phyloP scores from a whole-genome alignment of 2,329 filamentous ascomycete genomes.

The Ophiostoma quercus region DNA sequence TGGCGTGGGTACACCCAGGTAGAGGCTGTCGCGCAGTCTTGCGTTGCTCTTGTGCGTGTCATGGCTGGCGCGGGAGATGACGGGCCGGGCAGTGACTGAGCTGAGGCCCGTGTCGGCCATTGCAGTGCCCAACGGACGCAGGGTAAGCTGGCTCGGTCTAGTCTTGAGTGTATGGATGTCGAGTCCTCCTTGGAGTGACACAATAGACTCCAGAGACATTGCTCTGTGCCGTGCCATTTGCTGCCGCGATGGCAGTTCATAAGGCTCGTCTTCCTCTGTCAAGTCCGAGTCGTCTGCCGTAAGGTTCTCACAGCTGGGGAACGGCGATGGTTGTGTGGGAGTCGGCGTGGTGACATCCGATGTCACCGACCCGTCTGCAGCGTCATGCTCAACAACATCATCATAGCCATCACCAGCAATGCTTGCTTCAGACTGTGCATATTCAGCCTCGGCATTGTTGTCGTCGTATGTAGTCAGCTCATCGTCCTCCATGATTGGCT shows the following conservation, averaged over 20 bases:
- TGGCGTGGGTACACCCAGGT: constrained; percentile 35
- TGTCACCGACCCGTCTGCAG: background rate
- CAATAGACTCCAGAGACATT: constrained; percentile 78
- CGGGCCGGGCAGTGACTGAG: constrained; percentile 55
- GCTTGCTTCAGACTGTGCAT: background rate
- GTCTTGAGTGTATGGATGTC: constrained; percentile 80
- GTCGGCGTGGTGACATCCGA: constrained; percentile 21
- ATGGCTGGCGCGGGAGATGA: constrained; percentile 41
- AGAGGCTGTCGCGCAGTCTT: constrained; percentile 52
- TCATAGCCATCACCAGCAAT: background rate
- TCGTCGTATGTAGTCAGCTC: background rate
- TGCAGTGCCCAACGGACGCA: constrained; percentile 48
- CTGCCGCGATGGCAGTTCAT: constrained; percentile 14
- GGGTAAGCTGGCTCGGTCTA: constrained; percentile 68
- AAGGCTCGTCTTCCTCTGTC: constrained; percentile 8
- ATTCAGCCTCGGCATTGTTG: background rate
- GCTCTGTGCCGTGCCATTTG: constrained; percentile 53
- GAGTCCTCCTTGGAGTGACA: constrained; percentile 80
- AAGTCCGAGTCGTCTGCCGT: constrained; percentile 9
- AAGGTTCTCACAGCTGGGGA: constrained; percentile 13
- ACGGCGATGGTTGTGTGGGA: constrained; percentile 18
- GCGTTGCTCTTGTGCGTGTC: constrained; percentile 48
- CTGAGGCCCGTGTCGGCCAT: constrained; percentile 53
- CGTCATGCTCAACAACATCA: background rate
- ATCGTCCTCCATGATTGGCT: constrained; percentile 23